Evolutionary conservation across 257 asterid species (phyloP), one percentile per base, ranked within the genome.

Genomic region (Solanum appendiculatum): DNA sequence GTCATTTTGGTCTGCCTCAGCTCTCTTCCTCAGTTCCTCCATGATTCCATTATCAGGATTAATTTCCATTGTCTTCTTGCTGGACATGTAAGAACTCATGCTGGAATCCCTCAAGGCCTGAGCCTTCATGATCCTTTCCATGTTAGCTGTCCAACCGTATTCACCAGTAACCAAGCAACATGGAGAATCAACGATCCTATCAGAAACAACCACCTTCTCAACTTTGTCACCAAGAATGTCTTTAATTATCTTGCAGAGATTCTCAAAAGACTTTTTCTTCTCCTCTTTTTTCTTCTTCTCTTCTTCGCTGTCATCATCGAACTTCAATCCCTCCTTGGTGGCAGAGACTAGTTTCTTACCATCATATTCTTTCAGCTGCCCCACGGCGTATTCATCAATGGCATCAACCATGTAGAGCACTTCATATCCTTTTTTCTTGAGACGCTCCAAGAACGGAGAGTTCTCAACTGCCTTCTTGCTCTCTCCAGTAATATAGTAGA

Each of bases 31-130:
- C 82, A 95, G 20, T 88, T 95, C 98, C 63, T 94, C 98, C 97
- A 95, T 94, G 33, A 94, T 94, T 1, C 98, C 98, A 39, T 95
- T 94, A 46, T 95, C 98, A 0, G 97, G 98, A 48, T 95, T 95
- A 7, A 95, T 95, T 87, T 94, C 98, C 98, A 95, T 93, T 0
- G 98, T 95, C 87, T 95, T 95, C 96, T 95, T 94, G 89, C 98
- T 94, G 7, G 98, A 93, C 98, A 95, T 94, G 91, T 95, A 95
- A 3, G 95, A 73, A 3, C 97, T 27, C 98, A 95, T 94, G 92
- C 95, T 93, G 66, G 88, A 91, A 34, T 95, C 98, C 89, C 98
- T 93, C 88, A 95, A 40, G 0, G 98, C 97, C 89, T 95, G 98
- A 3, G 98, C 98, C 70, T 93, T 93, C 96, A 94, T 94, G 33